Evolutionary conservation across 2,329 filamentous ascomycete genomes (phyloP).

Genomic region (Pseudocercospora cruenta): DNA sequence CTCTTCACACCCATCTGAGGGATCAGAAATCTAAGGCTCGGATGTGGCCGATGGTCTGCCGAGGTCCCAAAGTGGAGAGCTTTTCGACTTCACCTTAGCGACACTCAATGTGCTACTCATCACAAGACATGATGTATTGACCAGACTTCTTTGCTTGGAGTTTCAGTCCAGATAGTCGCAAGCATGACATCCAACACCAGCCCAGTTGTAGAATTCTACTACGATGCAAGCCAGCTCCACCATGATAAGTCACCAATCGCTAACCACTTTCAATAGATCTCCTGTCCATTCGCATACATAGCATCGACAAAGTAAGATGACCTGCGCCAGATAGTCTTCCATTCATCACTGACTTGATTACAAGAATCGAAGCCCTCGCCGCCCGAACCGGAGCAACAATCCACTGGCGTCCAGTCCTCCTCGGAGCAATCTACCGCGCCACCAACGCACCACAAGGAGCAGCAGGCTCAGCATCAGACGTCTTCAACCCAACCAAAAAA

Average conservation of each 20-base stretch:
- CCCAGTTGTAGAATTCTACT: constrained; percentile 28
- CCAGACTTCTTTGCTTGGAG: no score
- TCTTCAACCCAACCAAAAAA: constrained; percentile 33
- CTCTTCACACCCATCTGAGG: no score
- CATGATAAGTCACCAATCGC: background rate
- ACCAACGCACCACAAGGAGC: constrained; percentile 31
- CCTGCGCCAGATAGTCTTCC: no score
- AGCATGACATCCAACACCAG: constrained; percentile 1
- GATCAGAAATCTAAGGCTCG: no score
- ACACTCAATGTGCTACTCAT: background rate
- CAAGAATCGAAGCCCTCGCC: constrained; percentile 28
- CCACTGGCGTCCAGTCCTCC: constrained; percentile 28
- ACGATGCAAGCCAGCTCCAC: constrained; percentile 22
- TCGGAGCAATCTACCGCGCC: constrained; percentile 32
- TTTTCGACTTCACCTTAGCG: background rate
- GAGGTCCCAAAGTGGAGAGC: background rate
- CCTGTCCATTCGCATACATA: constrained; percentile 31
- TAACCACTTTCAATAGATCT: constrained; percentile 19
- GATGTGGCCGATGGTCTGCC: background rate
- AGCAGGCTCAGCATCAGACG: constrained; percentile 30
- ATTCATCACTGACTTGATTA: background rate
- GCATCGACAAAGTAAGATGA: constrained; percentile 27
- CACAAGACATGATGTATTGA: no score
- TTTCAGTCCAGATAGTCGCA: no score
- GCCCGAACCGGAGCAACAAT: constrained; percentile 24